Conservation (phyloP, 768 basidiomycete genomes). For the Boletus pseudopeckii region DNA sequence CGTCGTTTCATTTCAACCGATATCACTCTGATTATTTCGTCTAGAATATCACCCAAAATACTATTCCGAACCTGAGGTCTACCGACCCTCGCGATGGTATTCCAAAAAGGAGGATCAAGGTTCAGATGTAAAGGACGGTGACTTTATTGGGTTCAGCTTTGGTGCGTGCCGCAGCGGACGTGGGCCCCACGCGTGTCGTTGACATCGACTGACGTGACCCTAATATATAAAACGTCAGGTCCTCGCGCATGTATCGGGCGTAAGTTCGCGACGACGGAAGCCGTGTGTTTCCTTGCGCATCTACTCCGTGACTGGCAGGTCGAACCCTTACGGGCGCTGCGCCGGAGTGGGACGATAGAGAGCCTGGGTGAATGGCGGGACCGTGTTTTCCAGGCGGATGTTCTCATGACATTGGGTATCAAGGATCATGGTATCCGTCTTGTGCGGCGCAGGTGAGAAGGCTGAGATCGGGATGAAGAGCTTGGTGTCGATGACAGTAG, state of each 20-base stretch:
- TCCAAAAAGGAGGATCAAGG: constrained; percentile 5
- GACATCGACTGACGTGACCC: background rate
- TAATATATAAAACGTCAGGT: constrained; percentile 25
- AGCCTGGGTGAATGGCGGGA: constrained; percentile 15
- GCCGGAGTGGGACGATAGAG: constrained; percentile 3
- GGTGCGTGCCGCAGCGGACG: constrained; percentile 4
- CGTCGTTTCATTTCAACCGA: background rate
- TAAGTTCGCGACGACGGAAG: constrained; percentile 51
- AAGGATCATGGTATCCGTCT: constrained; percentile 12
- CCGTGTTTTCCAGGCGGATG: constrained; percentile 11
- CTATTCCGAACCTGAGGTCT: constrained; percentile 35
- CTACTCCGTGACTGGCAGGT: constrained; percentile 51
- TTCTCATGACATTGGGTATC: constrained; percentile 15
- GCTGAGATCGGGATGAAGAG: background rate
- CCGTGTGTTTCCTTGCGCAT: constrained; percentile 50
- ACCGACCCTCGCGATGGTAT: constrained; percentile 39
- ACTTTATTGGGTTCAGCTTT: constrained; percentile 17
- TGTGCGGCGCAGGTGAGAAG: constrained; percentile 3
- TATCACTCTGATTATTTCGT: background rate
- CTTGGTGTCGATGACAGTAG: no score
- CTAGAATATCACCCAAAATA: constrained; percentile 35
- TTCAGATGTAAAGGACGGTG: constrained; percentile 1
- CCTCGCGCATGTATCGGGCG: constrained; percentile 52
- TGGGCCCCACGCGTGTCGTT: background rate
- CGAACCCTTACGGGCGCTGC: constrained; percentile 36